Base-by-base conservation (phyloP, 257 asterid genomes). In the Fraxinus quadrangulata region DNA sequence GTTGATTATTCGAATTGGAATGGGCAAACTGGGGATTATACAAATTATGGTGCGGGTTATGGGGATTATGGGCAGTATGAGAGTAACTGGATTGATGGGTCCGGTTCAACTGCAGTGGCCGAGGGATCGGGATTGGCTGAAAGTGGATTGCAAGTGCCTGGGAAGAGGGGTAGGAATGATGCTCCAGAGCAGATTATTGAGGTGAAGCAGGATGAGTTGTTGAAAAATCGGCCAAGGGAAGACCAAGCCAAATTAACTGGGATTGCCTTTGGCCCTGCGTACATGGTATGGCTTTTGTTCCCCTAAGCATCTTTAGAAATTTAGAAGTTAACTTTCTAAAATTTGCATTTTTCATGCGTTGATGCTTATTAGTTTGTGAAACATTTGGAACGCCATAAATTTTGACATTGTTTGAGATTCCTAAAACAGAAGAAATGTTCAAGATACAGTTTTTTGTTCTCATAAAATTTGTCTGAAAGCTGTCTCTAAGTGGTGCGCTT, bases 151-250 rank as follows among this genome's bases (percentile, higher is more conserved):
- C 79, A 76, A 59, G 24, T 84, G 78, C 79, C 87, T 67, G 90
- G 91, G 12, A 92, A 78, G 86, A 90, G 97, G 85, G 96, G 97
- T 33, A 91, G 94, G 87, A 94, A 82, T 73, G 91, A 87, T 80
- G 79, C 47, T 70, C 89, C 95, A 1, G 79, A 80, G 4, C 82
- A 91, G 69, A 85, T 94, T 51, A 42, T 92, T 81, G 99, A 94
- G 88, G 97, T 94, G 86, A 94, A 82, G 78, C 99, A 94, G 88
- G 99, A 94, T 80, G 99, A 94, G 82, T 87, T 94, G 83, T 91
- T 93, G 89, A 94, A 94, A 80, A 85, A 94, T 84, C 82, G 99
- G 17, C 99, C 97, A 0, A 89, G 97, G 87, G 96, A 94, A 84
- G 99, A 94, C 81, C 94, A 94, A 83, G 88, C 75, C 75, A 94